phyloP scores from a whole-genome alignment of 441 rosid genomes.

The Omphalea diandra region DNA sequence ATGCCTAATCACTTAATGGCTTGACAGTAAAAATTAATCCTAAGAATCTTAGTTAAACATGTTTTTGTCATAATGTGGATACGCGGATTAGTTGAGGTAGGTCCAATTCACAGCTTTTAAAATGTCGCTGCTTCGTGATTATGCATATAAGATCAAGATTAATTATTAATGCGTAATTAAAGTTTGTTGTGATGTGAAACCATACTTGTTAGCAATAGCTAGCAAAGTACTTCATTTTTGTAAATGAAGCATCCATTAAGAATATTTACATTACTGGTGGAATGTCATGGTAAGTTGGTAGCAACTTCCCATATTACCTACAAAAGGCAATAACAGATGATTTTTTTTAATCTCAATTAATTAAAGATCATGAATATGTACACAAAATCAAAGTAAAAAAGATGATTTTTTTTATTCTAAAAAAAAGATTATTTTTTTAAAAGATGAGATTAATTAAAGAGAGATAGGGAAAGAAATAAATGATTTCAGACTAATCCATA shows the following conservation, averaged over 20 bases:
- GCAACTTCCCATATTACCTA: slow-evolving; percentile 7
- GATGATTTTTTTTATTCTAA: too few relatives aligned
- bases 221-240: not conserved
- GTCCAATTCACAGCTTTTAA: not conserved
- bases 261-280: not conserved
- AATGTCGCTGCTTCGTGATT: not conserved
- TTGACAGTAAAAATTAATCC: too few relatives aligned
- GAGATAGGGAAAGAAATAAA: not conserved
- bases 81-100: not conserved
- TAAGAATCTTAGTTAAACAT: too few relatives aligned
- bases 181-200: slow-evolving; percentile 12
- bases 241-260: not conserved
- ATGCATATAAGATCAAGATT: not conserved
- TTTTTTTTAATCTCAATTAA: too few relatives aligned
- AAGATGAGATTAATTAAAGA: too few relatives aligned
- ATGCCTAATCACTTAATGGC: too few relatives aligned
- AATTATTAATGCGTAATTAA: not conserved
- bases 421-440: too few relatives aligned
- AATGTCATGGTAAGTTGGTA: not conserved
- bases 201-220: not conserved
- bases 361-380: too few relatives aligned
- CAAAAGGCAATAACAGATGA: not conserved
- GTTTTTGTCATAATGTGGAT: too few relatives aligned
- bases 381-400: too few relatives aligned
- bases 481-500: not conserved